A percentile compares a stretch with the other conserved stretches of the same genome.
These are phyloP conservation scores for Trichoderma erinaceum DNA, from an alignment of 495 filamentous ascomycete species.

Conservation along the genomic window DNA sequence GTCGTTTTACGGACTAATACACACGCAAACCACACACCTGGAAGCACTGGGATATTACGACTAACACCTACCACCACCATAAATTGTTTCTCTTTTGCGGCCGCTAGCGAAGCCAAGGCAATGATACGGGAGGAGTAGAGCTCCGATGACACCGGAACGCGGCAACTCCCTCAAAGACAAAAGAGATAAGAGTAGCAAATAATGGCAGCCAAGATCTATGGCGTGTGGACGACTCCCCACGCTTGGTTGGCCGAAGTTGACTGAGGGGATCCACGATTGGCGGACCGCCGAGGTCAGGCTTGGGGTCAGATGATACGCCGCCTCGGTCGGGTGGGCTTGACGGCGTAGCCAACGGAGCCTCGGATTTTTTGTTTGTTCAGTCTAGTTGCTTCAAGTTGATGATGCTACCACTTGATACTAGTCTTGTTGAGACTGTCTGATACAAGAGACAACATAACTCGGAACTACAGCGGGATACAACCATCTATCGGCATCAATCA, in stretches of 20 bases:
- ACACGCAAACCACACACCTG: too few relatives aligned
- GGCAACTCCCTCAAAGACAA: neutral
- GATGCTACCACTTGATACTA: too few relatives aligned
- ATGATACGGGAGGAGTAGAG: neutral
- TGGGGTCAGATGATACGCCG: constrained; percentile 4
- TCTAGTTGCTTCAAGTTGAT: neutral
- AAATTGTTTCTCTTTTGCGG: neutral
- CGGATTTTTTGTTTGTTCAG: neutral
- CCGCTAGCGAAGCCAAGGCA: neutral
- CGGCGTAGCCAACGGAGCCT: neutral
- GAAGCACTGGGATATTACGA: too few relatives aligned
- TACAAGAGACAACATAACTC: too few relatives aligned
- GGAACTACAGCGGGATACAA: neutral
- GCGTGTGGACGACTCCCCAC: neutral
- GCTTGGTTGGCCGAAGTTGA: neutral
- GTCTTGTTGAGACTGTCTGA: too few relatives aligned
- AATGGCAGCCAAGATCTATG: neutral
- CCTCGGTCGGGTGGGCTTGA: neutral
- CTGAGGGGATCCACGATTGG: constrained; percentile 1
- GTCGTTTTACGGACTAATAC: neutral
- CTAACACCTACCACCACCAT: neutral
- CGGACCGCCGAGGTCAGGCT: neutral
- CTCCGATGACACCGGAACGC: neutral
- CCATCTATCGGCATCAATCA: neutral
- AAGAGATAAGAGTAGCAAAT: neutral